Evolutionary conservation across 352 stramenopile genomes (phyloP), one percentile per base, ranked within the genome.

Genomic region (Pythium rishiriense): DNA sequence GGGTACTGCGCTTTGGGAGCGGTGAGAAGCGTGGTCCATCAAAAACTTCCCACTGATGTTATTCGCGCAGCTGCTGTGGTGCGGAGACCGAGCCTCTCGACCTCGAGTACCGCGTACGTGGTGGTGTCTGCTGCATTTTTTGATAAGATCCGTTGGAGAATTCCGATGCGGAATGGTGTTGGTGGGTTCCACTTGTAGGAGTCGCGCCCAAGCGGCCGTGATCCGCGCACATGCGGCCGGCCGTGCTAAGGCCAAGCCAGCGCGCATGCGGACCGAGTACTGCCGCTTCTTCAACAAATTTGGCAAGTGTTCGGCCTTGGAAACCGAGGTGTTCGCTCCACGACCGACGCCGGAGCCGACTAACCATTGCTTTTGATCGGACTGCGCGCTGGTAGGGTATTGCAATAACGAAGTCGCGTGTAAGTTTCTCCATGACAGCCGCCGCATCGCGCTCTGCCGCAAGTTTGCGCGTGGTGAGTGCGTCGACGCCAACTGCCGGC

Each of bases 231-330:
- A 78, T 39, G 72, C 24, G 24, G 75, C 75, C 15, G 47, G 35
- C n/a, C 81, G 73, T 15, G 47, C 76, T 17, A 71, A 81, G 46
- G 48, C 70, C 28, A 79, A 75, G 22, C 29, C 48, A 4, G 61
- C 66, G 1, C 70, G 72, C 42, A 46, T 79, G 31, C 83, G 85
- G 25, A 93, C 82, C 10, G 83, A 91, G 57, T 88, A 92, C 59
- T 94, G 85, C 58, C 78, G 73, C 15, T 94, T 91, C 66, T 94
- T 86, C 74, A 92, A 91, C 58, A 79, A 84, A 35, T 93, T 90
- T 49, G 85, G 85, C 76, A 88, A 83, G 83, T 74, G 12, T 9
- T 45, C 11, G 19, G 45, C 33, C 10, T 0, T 43, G 31, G n/a
- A n/a, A n/a, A n/a, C n/a, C n/a, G n/a, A n/a, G n/a, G n/a, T n/a